phyloP scores from a whole-genome alignment of 1,284 basidiomycete species.

The Ustilago esculenta region DNA sequence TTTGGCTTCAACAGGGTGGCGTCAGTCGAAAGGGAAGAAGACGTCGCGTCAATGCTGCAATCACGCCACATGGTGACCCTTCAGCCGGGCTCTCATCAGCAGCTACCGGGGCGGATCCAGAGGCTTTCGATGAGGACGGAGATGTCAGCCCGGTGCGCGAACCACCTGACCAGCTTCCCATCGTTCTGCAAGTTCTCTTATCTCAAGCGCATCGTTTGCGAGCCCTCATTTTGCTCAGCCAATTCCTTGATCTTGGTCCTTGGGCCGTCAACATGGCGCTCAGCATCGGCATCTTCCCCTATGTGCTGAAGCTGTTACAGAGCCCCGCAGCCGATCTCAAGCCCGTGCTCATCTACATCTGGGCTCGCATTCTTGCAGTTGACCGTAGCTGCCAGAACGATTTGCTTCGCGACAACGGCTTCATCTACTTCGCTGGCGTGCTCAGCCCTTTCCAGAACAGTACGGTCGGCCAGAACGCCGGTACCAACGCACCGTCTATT shows the following conservation, averaged over 20 bases:
- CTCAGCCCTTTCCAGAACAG: conserved; percentile 57
- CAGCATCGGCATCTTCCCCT: conserved; percentile 98
- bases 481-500: conserved; percentile 66
- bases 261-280: conserved; percentile 98
- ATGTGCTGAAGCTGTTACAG: conserved; percentile 94
- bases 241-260: conserved; percentile 96
- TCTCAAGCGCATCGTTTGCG: conserved; percentile 95
- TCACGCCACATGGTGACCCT: conserved; percentile 45
- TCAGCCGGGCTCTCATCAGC: conserved; percentile 41
- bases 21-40: conserved; percentile 67
- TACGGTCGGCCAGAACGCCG: conserved; percentile 24
- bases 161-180: conserved; percentile 94
- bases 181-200: conserved; percentile 93
- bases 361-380: conserved; percentile 95
- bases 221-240: conserved; percentile 93
- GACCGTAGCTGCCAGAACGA: conserved; percentile 92
- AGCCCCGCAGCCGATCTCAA: conserved; percentile 93
- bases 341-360: conserved; percentile 98
- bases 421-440: conserved; percentile 65
- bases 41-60: conserved; percentile 51
- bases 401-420: conserved; percentile 76
- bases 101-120: conserved; percentile 30
- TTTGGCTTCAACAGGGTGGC: conserved; percentile 78
- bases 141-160: conserved; percentile 74
- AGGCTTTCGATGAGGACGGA: conserved; percentile 68